Percentiles rank a stretch among this genome's conserved stretches.
Conservation (phyloP, 257 asterid species). For the Fraxinus quadrangulata region DNA sequence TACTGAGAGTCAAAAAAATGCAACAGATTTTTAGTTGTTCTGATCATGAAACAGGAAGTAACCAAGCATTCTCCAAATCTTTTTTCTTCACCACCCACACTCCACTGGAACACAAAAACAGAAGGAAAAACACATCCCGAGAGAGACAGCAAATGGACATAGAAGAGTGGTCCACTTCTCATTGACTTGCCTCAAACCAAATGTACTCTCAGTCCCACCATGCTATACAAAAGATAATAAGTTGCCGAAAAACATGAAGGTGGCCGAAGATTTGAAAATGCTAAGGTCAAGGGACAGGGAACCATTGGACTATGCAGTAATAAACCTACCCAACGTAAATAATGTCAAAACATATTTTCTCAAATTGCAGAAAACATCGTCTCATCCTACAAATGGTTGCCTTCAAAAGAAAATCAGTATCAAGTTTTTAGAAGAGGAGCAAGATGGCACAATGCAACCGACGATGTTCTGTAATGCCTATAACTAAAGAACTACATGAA, state of each 20-base stretch:
- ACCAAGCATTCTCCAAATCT: conserved; percentile 24
- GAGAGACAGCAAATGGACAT: conserved; percentile 16
- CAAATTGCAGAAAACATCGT: conserved; percentile 27
- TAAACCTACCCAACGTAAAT: conserved; percentile 51
- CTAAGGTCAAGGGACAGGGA: conserved; percentile 35
- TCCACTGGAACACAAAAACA: conserved; percentile 15
- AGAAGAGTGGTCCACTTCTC: conserved; percentile 21
- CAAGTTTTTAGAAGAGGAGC: background rate
- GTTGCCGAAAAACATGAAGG: conserved; percentile 43
- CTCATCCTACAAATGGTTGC: conserved; percentile 11
- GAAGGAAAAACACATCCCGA: conserved; percentile 27
- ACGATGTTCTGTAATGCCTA: background rate
- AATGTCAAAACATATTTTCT: conserved; percentile 31
- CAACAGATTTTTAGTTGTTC: conserved; percentile 22
- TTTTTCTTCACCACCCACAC: conserved; percentile 26
- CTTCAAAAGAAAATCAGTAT: background rate
- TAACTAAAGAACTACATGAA: conserved; percentile 6
- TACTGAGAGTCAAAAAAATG: background rate
- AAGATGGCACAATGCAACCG: conserved; percentile 11
- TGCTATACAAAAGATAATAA: conserved; percentile 38
- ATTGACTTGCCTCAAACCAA: conserved; percentile 46
- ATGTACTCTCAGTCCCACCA: conserved; percentile 45
- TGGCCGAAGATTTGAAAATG: conserved; percentile 38
- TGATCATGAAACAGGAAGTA: conserved; percentile 15
- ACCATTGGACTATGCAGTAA: conserved; percentile 48